Percentiles rank a stretch among this genome's conserved stretches.
Conservation (phyloP, 2,329 filamentous ascomycete genomes). For the Colletotrichum viniferum region DNA sequence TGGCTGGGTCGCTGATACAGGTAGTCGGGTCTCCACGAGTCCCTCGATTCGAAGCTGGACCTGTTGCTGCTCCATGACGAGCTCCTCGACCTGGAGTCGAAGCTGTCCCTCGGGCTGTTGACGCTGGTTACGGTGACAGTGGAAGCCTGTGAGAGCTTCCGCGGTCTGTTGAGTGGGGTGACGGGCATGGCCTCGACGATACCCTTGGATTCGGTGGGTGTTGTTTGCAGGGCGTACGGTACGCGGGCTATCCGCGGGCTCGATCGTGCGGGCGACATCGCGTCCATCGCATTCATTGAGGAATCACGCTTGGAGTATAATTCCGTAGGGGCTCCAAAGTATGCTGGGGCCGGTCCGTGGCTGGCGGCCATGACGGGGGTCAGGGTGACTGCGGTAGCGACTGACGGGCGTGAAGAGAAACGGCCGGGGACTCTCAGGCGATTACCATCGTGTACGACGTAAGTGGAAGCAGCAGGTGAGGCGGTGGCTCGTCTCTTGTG, state of each 20-base stretch:
- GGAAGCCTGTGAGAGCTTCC: constrained; percentile 36
- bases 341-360: constrained; percentile 18
- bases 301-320: constrained; percentile 17
- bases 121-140: constrained; percentile 27
- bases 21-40: constrained; percentile 31
- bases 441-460: constrained; percentile 15
- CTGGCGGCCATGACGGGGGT: constrained; percentile 11
- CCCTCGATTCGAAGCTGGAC: constrained; percentile 45
- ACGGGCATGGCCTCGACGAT: constrained; percentile 22
- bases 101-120: constrained; percentile 33
- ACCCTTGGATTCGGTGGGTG: constrained; percentile 24
- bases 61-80: constrained; percentile 39
- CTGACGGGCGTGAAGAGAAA: background rate
- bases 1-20: constrained; percentile 26
- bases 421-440: constrained; percentile 18
- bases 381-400: background rate
- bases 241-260: background rate
- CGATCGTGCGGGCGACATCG: background rate
- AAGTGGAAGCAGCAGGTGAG: constrained; percentile 13
- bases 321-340: constrained; percentile 19
- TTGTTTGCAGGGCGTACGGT: constrained; percentile 28
- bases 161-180: constrained; percentile 37
- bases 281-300: background rate
- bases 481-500: constrained; percentile 23
- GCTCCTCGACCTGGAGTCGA: constrained; percentile 27